phyloP scores from a whole-genome alignment of 2,329 filamentous ascomycete species.

The Clarireedia hainanense region DNA sequence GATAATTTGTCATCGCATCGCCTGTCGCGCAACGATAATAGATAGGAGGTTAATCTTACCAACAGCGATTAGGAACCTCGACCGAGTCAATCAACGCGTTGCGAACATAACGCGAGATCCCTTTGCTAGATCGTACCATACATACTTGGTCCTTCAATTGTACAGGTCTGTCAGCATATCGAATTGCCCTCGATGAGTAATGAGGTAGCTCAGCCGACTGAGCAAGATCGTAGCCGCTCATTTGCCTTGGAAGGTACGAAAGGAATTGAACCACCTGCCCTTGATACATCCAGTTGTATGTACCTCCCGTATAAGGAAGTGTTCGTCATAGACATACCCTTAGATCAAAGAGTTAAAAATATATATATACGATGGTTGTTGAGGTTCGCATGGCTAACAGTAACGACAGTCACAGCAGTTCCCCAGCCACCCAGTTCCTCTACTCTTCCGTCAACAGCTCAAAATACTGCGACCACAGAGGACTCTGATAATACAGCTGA shows the following conservation, averaged over 20 bases:
- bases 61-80: constrained; percentile 6
- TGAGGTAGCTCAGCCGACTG: constrained; percentile 29
- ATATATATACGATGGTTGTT: neutral
- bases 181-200: constrained; percentile 32
- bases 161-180: constrained; percentile 12
- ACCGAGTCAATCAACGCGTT: constrained; percentile 18
- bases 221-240: constrained; percentile 28
- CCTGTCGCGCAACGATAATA: constrained; percentile 3
- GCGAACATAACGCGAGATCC: constrained; percentile 10
- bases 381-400: constrained; percentile 17
- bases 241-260: constrained; percentile 25
- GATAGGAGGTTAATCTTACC: constrained; percentile 6
- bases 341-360: neutral
- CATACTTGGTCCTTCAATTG: constrained; percentile 4
- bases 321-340: neutral
- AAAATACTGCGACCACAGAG: constrained; percentile 26
- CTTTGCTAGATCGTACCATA: constrained; percentile 5
- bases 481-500: constrained; percentile 24
- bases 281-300: constrained; percentile 28
- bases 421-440: constrained; percentile 26
- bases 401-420: constrained; percentile 20
- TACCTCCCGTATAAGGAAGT: constrained; percentile 6
- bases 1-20: neutral
- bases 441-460: constrained; percentile 24
- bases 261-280: constrained; percentile 24